A percentile compares a stretch with the other conserved stretches of the same genome.
Conservation (phyloP, 2,329 filamentous ascomycete genomes). For the Aspergillus arachidicola region DNA sequence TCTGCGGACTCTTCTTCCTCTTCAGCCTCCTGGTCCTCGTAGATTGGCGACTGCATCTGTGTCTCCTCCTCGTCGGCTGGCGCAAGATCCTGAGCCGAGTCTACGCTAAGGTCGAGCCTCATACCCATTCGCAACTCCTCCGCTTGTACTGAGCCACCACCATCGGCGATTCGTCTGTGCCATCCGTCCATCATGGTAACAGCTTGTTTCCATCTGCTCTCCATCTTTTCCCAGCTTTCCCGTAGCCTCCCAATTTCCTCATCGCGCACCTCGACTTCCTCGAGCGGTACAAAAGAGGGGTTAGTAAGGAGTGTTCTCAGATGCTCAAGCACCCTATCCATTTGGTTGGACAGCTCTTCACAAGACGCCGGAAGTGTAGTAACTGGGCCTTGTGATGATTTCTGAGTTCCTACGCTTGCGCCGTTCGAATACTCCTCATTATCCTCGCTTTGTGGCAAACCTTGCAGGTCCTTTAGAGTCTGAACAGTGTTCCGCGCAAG, state of each 20-base stretch:
- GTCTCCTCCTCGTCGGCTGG: slow-evolving; percentile 23
- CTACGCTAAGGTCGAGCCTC: slow-evolving; percentile 43
- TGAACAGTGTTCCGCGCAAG: slow-evolving; percentile 72
- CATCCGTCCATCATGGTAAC: slow-evolving; percentile 89
- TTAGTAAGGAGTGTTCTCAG: slow-evolving; percentile 85
- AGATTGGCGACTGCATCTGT: slow-evolving; percentile 33
- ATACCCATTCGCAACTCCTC: slow-evolving; percentile 47
- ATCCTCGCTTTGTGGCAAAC: slow-evolving; percentile 41
- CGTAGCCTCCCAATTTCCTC: slow-evolving; percentile 84
- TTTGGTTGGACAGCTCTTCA: slow-evolving; percentile 69
- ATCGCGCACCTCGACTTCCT: slow-evolving; percentile 90
- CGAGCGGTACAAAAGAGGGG: slow-evolving; percentile 91
- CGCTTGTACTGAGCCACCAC: slow-evolving; percentile 44
- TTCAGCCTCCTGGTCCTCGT: slow-evolving; percentile 34
- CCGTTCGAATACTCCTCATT: slow-evolving; percentile 35
- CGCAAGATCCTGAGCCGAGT: slow-evolving; percentile 22
- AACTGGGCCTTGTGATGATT: slow-evolving; percentile 30
- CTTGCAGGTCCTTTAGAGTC: slow-evolving; percentile 65
- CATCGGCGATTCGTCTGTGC: slow-evolving; percentile 72
- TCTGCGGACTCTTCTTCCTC: slow-evolving; percentile 31
- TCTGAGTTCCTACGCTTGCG: slow-evolving; percentile 25
- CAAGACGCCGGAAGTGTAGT: slow-evolving; percentile 61
- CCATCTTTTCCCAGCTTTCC: slow-evolving; percentile 91
- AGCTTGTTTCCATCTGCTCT: slow-evolving; percentile 84
- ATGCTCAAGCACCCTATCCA: slow-evolving; percentile 78